These are phyloP conservation scores for Picochlorum sp. DNA, from an alignment of 139 green algal species.

Conservation along the genomic window DNA sequence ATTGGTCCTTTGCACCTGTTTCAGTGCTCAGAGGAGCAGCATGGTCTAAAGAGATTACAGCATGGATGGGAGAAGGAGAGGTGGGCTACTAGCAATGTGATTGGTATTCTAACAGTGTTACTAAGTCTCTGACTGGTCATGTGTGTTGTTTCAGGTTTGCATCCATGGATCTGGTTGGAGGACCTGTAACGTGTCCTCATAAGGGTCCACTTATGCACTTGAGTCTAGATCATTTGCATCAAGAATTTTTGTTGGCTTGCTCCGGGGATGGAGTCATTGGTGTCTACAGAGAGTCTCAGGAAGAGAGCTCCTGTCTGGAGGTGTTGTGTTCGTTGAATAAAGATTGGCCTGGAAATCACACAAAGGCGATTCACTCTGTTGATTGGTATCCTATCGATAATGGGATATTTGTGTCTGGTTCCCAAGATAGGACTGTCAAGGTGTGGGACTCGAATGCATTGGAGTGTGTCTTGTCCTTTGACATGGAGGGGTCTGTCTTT, in stretches of 20 bases:
- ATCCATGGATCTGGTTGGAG: constrained; percentile 2
- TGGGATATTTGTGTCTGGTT: constrained; percentile 62
- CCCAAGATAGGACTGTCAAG: constrained; percentile 49
- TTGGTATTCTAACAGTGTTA: neutral
- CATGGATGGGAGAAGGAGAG: neutral
- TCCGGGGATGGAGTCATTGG: constrained; percentile 35
- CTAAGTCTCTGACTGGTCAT: neutral
- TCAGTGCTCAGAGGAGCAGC: too few species aligned
- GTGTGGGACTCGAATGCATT: constrained; percentile 73
- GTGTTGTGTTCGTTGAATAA: constrained; percentile 11
- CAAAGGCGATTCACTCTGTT: constrained; percentile 36
- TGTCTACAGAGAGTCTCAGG: constrained; percentile 40
- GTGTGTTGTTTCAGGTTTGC: neutral
- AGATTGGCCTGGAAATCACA: constrained; percentile 21
- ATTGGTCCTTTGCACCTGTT: too few species aligned
- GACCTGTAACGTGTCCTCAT: neutral
- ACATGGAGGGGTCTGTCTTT: constrained; percentile 49
- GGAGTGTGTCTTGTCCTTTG: constrained; percentile 46
- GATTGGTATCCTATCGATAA: constrained; percentile 82
- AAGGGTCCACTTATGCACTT: constrained; percentile 41
- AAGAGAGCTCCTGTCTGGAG: neutral
- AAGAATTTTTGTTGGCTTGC: constrained; percentile 55
- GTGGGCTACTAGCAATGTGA: neutral
- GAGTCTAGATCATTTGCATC: constrained; percentile 51
- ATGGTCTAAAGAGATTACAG: too few species aligned